Evolutionary conservation across 164 flowering plant species (phyloP).

Genomic region (Malania oleifera): DNA sequence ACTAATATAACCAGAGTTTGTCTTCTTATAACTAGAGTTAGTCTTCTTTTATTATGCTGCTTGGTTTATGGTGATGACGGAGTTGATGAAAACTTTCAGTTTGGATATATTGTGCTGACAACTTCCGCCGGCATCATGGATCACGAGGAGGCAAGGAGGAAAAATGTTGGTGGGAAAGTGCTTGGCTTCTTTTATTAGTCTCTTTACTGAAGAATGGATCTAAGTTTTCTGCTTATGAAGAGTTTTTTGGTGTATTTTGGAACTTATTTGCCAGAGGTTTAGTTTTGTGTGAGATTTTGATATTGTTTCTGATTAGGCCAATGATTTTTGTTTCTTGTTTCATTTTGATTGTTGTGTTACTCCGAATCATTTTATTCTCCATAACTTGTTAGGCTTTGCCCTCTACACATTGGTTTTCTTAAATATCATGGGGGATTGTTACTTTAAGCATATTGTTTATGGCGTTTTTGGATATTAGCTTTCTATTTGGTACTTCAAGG

Average conservation of each 20-base stretch:
- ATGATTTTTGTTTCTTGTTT: neutral
- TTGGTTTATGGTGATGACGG: neutral
- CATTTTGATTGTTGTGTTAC: slow-evolving; percentile 5
- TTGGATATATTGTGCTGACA: slow-evolving; percentile 42
- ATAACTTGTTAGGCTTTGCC: too few species aligned
- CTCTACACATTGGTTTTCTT: too few species aligned
- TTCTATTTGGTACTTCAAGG: too few species aligned
- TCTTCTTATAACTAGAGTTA: too few species aligned
- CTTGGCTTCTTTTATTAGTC: slow-evolving; percentile 37
- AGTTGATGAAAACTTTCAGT: slow-evolving; percentile 19
- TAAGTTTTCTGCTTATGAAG: neutral
- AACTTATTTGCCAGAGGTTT: slow-evolving; percentile 1
- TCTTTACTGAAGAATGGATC: neutral
- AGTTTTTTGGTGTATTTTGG: slow-evolving; percentile 5
- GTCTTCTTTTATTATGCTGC: neutral
- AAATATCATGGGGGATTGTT: too few species aligned
- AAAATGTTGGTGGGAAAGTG: slow-evolving; percentile 49
- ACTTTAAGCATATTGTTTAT: too few species aligned
- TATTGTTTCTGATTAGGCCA: neutral
- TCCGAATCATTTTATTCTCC: too few species aligned
- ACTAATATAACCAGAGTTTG: too few species aligned
- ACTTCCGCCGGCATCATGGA: slow-evolving; percentile 50
- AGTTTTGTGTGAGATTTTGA: slow-evolving; percentile 1
- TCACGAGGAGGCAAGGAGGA: slow-evolving; percentile 48
- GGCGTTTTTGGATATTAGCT: too few species aligned